Evolutionary conservation across 495 filamentous ascomycete genomes (phyloP), one percentile per base, ranked within the genome.

Genomic region (Aspergillus bridgeri): DNA sequence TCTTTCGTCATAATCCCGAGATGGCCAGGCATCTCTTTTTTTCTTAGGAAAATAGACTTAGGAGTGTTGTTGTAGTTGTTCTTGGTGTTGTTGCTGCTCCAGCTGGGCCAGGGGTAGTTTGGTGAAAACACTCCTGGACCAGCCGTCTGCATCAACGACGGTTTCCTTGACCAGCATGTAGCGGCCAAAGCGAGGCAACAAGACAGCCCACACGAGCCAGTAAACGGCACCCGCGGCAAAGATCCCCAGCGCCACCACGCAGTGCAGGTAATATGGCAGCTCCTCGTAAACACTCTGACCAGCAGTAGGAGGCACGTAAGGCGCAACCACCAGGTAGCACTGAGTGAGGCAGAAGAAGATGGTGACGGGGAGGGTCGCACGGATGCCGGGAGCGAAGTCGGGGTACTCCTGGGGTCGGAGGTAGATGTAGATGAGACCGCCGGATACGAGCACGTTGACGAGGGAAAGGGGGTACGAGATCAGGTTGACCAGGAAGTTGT

Each of bases 211-310:
- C 29, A 79, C 53, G 27, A 78, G 59, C 58, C 84, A 86, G 65
- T 86, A 88, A 4, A 83, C 46, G 2, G 57, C 83, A 51, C 83
- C 84, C 0, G 74, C 42, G 7, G 81, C 59, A 42, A 87, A 85
- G 67, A 84, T 74, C 5, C 65, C 83, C 24, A 86, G 67, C 0
- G 84, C 83, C 4, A 79, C 75, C 13, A 83, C 83, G 27, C 75
- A 80, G 61, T 87, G 85, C 15, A 86, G 81, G 25, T 81, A 86
- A 59, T 87, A 87, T 65, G 83, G 86, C 50, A 89, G 83, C 33
- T 78, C 78, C 2, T 87, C 75, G 54, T 83, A 80, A 4, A 85
- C 84, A 21, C 73, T 82, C n/a, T 79, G 72, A 3, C 80, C 85
- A 0, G 69, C 79, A 11, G 73, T 76, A 0, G 86, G 86, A 5